Conservation (phyloP, 2,329 filamentous ascomycete genomes). For the Colletotrichum simmondsii region DNA sequence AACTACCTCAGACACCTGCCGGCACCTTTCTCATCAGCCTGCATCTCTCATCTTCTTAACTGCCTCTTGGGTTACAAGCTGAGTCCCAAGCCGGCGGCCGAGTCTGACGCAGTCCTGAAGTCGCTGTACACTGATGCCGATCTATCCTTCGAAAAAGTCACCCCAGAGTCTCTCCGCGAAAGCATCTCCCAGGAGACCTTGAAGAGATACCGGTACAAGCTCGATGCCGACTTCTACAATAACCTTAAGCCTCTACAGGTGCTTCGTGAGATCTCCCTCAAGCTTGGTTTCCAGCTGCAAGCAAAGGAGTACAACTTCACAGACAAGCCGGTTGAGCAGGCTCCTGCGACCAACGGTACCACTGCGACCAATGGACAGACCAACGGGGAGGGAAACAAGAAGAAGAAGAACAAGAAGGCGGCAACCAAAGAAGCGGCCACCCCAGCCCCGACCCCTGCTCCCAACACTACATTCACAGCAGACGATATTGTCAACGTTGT, state of each 20-base stretch:
- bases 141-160: conserved; percentile 82
- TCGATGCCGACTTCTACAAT: conserved; percentile 75
- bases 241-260: conserved; percentile 81
- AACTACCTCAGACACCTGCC: conserved; percentile 84
- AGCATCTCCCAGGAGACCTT: conserved; percentile 79
- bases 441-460: conserved; percentile 45
- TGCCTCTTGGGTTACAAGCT: conserved; percentile 84
- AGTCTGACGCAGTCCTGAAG: conserved; percentile 80
- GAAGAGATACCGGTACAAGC: conserved; percentile 80
- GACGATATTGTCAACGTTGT: conserved; percentile 94
- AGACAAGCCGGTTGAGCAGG: conserved; percentile 41
- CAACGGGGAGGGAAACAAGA: conserved; percentile 61
- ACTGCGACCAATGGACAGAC: conserved; percentile 51
- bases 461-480: conserved; percentile 70
- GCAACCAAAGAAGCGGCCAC: conserved; percentile 63
- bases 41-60: conserved; percentile 89
- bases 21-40: conserved; percentile 81
- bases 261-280: conserved; percentile 88
- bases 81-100: conserved; percentile 81
- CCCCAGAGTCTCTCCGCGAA: conserved; percentile 75
- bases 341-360: conserved; percentile 42
- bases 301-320: conserved; percentile 67
- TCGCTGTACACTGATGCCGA: conserved; percentile 84
- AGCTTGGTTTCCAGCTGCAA: conserved; percentile 88
- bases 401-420: conserved; percentile 71